A percentile compares a stretch with the other conserved stretches of the same genome.
Conservation (phyloP, 208 protist genomes). For the Crithidia sp. region DNA sequence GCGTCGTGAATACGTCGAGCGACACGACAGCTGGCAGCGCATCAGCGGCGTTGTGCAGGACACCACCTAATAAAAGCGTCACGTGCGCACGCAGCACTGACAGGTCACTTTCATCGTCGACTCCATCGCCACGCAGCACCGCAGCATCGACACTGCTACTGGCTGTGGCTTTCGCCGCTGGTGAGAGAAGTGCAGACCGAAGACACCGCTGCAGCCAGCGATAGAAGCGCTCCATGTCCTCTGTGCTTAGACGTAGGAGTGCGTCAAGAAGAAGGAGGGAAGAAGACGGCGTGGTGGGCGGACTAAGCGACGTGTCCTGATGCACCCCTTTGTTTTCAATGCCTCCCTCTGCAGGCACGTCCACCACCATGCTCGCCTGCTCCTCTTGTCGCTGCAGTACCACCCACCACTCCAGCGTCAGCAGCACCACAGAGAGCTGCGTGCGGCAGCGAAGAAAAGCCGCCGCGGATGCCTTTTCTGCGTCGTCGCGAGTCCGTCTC, state of each 20-base stretch:
- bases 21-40: conserved; percentile 7
- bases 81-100: no score
- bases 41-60: background rate
- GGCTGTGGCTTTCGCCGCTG: background rate
- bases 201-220: conserved; percentile 11
- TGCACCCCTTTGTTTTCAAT: background rate
- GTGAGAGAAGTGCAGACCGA: background rate
- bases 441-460: conserved; percentile 9
- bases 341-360: background rate
- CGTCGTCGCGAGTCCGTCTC: background rate
- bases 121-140: no score
- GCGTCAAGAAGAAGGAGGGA: background rate
- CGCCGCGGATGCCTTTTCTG: background rate
- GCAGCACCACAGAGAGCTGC: conserved; percentile 28
- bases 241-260: conserved; percentile 3
- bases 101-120: no score
- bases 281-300: background rate
- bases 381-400: conserved; percentile 14
- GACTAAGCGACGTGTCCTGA: background rate
- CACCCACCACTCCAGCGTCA: conserved; percentile 24
- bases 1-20: conserved; percentile 15
- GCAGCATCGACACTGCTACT: no score
- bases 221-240: conserved; percentile 13
- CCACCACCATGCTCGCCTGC: background rate
- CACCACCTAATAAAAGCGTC: no score